phyloP scores from a whole-genome alignment of 495 filamentous ascomycete genomes.

The Neurospora sp. region DNA sequence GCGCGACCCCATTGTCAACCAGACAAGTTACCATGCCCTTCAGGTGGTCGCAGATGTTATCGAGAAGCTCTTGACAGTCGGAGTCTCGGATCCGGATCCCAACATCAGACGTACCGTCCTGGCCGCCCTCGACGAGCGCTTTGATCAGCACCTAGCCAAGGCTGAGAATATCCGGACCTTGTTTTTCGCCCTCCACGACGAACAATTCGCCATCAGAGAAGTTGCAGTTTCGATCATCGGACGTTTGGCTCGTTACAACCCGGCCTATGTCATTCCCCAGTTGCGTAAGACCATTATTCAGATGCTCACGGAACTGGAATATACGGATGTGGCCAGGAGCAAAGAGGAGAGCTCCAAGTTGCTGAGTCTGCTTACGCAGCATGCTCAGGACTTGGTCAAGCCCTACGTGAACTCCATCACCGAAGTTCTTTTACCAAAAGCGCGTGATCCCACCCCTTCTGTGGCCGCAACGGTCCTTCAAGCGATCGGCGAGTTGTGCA shows the following conservation, averaged over 20 bases:
- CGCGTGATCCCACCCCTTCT: conserved; percentile 67
- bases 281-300: conserved; percentile 91
- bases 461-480: conserved; percentile 89
- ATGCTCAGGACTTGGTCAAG: conserved; percentile 81
- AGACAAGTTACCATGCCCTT: conserved; percentile 91
- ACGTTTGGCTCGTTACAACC: conserved; percentile 80
- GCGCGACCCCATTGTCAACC: conserved; percentile 90
- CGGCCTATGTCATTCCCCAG: conserved; percentile 93
- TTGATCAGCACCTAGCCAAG: conserved; percentile 88
- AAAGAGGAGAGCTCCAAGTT: conserved; percentile 94
- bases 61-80: conserved; percentile 87
- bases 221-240: conserved; percentile 94
- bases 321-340: conserved; percentile 83
- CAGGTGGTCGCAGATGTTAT: conserved; percentile 97
- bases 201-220: conserved; percentile 82
- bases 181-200: conserved; percentile 95
- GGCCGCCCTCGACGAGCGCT: conserved; percentile 78
- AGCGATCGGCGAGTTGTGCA: conserved; percentile 86
- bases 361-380: conserved; percentile 82
- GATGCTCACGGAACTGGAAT: conserved; percentile 88
- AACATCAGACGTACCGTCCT: conserved; percentile 84
- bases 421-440: conserved; percentile 78
- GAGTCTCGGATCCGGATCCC: conserved; percentile 81
- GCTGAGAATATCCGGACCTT: conserved; percentile 92
- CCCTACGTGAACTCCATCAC: conserved; percentile 95